Percentiles rank a stretch among this genome's conserved stretches.
phyloP scores from a whole-genome alignment of 139 green algal species.

The Micromonas pusilla region DNA sequence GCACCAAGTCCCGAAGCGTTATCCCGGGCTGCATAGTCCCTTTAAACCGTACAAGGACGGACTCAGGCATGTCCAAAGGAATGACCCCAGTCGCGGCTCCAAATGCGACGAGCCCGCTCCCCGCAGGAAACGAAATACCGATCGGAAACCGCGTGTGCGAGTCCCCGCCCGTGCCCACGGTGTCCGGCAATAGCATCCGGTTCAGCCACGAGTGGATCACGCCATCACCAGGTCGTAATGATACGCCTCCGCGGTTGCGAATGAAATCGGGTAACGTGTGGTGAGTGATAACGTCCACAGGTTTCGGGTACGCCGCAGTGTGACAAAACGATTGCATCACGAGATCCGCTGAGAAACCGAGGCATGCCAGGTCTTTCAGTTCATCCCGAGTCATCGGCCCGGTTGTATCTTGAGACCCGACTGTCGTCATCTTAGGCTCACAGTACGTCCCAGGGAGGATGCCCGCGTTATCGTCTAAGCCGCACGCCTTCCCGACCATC shows the following conservation, averaged over 20 bases:
- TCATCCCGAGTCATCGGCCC: constrained; percentile 37
- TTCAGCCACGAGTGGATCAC: constrained; percentile 40
- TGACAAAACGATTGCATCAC: constrained; percentile 40
- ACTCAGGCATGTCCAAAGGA: constrained; percentile 37
- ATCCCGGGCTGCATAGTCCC: constrained; percentile 35
- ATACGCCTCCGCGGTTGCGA: constrained; percentile 31
- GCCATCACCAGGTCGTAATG: constrained; percentile 27
- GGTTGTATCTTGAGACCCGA: constrained; percentile 35
- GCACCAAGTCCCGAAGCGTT: constrained; percentile 34
- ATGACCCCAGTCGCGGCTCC: constrained; percentile 34
- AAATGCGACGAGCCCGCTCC: constrained; percentile 33
- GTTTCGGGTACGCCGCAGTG: constrained; percentile 39
- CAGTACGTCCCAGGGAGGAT: constrained; percentile 34
- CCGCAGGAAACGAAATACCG: constrained; percentile 35
- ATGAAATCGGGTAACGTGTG: constrained; percentile 37
- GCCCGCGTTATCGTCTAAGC: constrained; percentile 13
- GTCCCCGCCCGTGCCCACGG: constrained; percentile 35
- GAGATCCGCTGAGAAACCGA: constrained; percentile 33
- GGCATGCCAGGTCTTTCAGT: constrained; percentile 35
- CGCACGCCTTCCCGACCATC: constrained; percentile 35
- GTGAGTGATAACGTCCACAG: constrained; percentile 35
- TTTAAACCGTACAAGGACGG: constrained; percentile 31
- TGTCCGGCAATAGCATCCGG: constrained; percentile 36
- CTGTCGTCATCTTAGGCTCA: constrained; percentile 33
- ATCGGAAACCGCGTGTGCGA: constrained; percentile 36